A percentile compares a stretch with the other conserved stretches of the same genome.
Conservation (phyloP, 768 basidiomycete genomes). For the Lepiota venenata region DNA sequence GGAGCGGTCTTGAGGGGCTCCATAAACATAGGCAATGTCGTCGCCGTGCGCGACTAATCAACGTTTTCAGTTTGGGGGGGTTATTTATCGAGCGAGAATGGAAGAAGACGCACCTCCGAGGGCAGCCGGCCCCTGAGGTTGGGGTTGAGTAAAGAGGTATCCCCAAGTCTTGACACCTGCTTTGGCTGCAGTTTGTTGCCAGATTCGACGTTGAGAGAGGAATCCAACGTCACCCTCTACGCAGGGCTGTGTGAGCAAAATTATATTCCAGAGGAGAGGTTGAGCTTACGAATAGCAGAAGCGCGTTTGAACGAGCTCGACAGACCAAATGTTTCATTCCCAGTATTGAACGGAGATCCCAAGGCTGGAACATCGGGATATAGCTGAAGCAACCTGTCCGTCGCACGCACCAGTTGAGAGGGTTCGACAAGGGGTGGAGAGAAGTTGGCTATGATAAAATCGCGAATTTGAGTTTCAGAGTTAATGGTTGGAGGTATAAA, state of each 20-base stretch:
- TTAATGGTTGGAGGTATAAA: constrained; percentile 26
- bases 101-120: constrained; percentile 25
- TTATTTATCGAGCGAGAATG: background rate
- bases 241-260: background rate
- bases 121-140: constrained; percentile 18
- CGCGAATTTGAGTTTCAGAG: constrained; percentile 22
- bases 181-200: constrained; percentile 35
- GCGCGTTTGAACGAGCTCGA: constrained; percentile 28
- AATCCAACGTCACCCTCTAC: constrained; percentile 38
- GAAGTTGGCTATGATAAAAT: constrained; percentile 21
- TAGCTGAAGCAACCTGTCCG: constrained; percentile 26
- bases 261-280: background rate
- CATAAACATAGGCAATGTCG: constrained; percentile 34
- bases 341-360: constrained; percentile 45
- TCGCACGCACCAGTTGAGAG: constrained; percentile 17
- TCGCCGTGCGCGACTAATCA: constrained; percentile 28
- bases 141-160: constrained; percentile 41
- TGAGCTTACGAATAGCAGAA: constrained; percentile 24
- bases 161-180: constrained; percentile 35
- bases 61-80: background rate
- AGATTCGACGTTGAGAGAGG: constrained; percentile 33
- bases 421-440: constrained; percentile 26
- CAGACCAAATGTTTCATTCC: constrained; percentile 41
- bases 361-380: constrained; percentile 40
- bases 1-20: constrained; percentile 22